Conservation (phyloP, 2,329 filamentous ascomycete genomes). For the Fusarium metavorans region DNA sequence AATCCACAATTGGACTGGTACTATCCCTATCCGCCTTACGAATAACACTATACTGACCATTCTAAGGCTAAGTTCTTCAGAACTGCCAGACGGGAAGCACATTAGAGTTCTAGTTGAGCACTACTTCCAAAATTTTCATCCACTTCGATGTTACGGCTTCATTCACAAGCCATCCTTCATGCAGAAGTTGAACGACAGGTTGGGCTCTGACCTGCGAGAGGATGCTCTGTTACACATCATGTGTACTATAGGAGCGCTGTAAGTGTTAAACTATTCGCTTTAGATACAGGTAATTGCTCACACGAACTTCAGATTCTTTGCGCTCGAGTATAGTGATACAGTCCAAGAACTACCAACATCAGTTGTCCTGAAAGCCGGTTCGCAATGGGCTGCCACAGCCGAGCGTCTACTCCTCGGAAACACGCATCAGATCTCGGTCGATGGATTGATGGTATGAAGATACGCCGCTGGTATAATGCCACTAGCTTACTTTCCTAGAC, state of each 20-base stretch:
- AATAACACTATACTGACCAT: not conserved
- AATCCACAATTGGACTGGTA: constrained; percentile 1
- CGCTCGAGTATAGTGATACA: constrained; percentile 20
- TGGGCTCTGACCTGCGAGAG: constrained; percentile 20
- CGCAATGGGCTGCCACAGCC: constrained; percentile 27
- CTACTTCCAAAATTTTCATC: constrained; percentile 43
- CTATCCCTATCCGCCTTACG: no score
- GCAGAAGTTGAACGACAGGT: constrained; percentile 33
- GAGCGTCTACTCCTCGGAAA: constrained; percentile 16
- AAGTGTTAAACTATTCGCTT: not conserved
- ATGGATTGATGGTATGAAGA: constrained; percentile 29
- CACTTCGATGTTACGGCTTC: constrained; percentile 42
- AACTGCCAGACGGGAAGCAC: constrained; percentile 19
- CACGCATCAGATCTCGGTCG: constrained; percentile 22
- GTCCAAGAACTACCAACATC: constrained; percentile 1
- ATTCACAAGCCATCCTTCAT: constrained; percentile 42
- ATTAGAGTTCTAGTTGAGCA: constrained; percentile 29
- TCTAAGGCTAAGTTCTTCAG: constrained; percentile 14
- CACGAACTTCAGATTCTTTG: constrained; percentile 18
- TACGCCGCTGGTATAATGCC: no score
- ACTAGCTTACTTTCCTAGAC: constrained; percentile 10
- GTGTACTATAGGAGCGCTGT: constrained; percentile 40
- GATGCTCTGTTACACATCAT: constrained; percentile 37
- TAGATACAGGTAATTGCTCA: not conserved
- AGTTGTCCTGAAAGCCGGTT: constrained; percentile 21